These are phyloP conservation scores for Batrachochytrium dendrobatidis DNA, from an alignment of 371 early-diverging fungal species.

Conservation along the genomic window DNA sequence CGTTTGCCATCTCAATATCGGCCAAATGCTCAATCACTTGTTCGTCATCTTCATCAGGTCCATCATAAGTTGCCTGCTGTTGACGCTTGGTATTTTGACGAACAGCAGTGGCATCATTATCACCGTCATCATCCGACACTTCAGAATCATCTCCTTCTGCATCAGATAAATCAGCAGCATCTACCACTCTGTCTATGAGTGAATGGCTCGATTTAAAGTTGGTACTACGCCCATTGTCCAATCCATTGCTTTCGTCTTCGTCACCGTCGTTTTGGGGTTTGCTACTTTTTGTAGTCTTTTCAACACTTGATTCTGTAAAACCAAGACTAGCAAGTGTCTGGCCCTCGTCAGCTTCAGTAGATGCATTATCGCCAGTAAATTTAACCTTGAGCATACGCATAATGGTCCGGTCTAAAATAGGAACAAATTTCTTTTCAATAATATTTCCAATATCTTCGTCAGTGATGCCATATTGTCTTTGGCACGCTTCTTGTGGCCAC, in stretches of 20 bases:
- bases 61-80: slow-evolving; percentile 69
- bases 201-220: slow-evolving; percentile 11
- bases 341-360: slow-evolving; percentile 15
- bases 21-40: slow-evolving; percentile 44
- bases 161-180: slow-evolving; percentile 33
- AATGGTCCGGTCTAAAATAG: slow-evolving; percentile 60
- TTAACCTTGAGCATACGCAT: slow-evolving; percentile 42
- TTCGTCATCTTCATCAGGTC: slow-evolving; percentile 67
- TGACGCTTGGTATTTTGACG: slow-evolving; percentile 49
- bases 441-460: slow-evolving; percentile 60
- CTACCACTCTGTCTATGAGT: slow-evolving; percentile 6
- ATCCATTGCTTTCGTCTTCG: slow-evolving; percentile 23
- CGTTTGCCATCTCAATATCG: slow-evolving; percentile 35
- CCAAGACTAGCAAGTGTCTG: too few relatives aligned
- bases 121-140: slow-evolving; percentile 47
- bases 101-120: slow-evolving; percentile 65
- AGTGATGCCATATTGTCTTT: slow-evolving; percentile 68
- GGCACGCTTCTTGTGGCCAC: slow-evolving; percentile 71
- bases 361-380: slow-evolving; percentile 35
- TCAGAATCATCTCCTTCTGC: slow-evolving; percentile 49
- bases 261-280: slow-evolving; percentile 14
- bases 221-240: slow-evolving; percentile 9
- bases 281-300: too few relatives aligned
- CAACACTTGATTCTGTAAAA: too few relatives aligned
- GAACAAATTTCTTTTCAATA: slow-evolving; percentile 65